phyloP scores from a whole-genome alignment of 2,329 filamentous ascomycete genomes.

The Botrytis fragariae region DNA sequence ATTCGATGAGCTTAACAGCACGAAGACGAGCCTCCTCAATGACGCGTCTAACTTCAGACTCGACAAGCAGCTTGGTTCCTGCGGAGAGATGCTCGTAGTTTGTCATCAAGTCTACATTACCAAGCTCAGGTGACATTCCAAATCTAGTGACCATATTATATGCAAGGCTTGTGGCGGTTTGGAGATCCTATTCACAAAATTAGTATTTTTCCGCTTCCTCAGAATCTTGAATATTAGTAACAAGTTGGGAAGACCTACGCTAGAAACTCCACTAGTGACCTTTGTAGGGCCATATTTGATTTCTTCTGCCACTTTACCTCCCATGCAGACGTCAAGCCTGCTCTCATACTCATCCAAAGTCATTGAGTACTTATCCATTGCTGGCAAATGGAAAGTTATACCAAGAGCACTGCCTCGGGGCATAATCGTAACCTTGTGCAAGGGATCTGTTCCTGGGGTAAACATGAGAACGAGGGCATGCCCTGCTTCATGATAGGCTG shows the following conservation, averaged over 20 bases:
- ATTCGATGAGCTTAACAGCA: slow-evolving; percentile 66
- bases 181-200: slow-evolving; percentile 64
- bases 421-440: slow-evolving; percentile 98
- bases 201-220: slow-evolving; percentile 31
- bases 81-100: slow-evolving; percentile 81
- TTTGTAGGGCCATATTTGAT: slow-evolving; percentile 88
- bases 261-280: slow-evolving; percentile 83
- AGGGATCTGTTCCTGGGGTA: slow-evolving; percentile 66
- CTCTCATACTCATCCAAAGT: slow-evolving; percentile 82
- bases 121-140: slow-evolving; percentile 85
- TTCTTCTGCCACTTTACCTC: slow-evolving; percentile 87
- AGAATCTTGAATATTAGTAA: not conserved
- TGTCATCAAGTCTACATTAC: slow-evolving; percentile 82
- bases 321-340: slow-evolving; percentile 75
- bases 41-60: slow-evolving; percentile 80
- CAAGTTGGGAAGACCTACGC: slow-evolving; percentile 50
- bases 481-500: slow-evolving; percentile 94
- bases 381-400: slow-evolving; percentile 81
- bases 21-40: slow-evolving; percentile 79
- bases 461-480: slow-evolving; percentile 90
- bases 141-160: slow-evolving; percentile 85
- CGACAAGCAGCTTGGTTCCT: slow-evolving; percentile 82
- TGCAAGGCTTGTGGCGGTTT: slow-evolving; percentile 75
- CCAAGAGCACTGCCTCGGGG: slow-evolving; percentile 84
- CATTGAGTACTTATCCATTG: slow-evolving; percentile 88